Evolutionary conservation across 2,329 filamentous ascomycete genomes (phyloP), one percentile per base, ranked within the genome.

Genomic region (Furcasterigmium sp.): DNA sequence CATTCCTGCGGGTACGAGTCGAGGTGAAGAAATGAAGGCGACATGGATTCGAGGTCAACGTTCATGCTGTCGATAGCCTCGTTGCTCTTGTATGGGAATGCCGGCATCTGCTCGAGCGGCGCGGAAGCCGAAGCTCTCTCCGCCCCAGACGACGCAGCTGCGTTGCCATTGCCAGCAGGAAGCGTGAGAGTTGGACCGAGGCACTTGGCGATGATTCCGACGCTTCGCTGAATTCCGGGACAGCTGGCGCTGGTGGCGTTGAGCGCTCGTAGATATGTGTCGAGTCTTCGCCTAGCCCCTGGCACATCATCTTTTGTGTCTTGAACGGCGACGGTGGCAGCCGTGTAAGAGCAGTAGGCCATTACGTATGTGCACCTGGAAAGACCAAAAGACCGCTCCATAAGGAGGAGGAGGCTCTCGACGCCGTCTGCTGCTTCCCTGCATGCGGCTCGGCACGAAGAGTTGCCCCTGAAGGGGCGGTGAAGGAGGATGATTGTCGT

Each of bases 261-360:
- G 4, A 62, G 46, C 2, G 55, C 53, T 13, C 56, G 53, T 7
- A 60, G 45, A 41, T 55, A 61, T 2, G 56, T 61, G 23, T 26
- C 23, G 11, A 26, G 23, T 11, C 32, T 55, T 50, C 29, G 59
- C 50, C 30, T 44, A 51, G 19, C 41, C 20, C 38, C 49, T 48
- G 5, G 56, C 53, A 3, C 46, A 48, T 48, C 53, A 8, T 46
- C 46, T 35, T 58, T 57, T 23, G 52, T 53, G 40, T 61, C 57
- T 28, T 57, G 51, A 9, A 59, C 23, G 23, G 23, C 23, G 23
- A 26, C 23, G 7, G 23, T 47, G 15, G 53, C 51, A 1, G 54
- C 56, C 1, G 58, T 56, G n/a, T 58, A 61, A 28, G 57, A 53
- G 43, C 57, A 60, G 42, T 63, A 63, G 4, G 52, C 58, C 52